Conservation (phyloP, 805 yeast genomes). For the Groenewaldozyma tartarivorans region DNA sequence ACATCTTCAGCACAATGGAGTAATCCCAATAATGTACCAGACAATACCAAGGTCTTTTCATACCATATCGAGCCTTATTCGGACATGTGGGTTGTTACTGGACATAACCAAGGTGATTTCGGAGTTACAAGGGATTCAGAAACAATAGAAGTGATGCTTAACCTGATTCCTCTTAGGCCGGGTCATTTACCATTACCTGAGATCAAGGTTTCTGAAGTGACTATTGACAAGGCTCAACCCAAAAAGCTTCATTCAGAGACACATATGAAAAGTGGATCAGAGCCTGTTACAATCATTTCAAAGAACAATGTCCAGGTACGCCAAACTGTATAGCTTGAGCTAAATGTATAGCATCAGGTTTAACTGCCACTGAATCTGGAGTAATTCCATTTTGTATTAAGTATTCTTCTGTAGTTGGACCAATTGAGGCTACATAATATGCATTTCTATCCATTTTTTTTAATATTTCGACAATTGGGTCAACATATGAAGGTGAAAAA, state of each 20-base stretch:
- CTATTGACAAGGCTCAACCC: too few species aligned
- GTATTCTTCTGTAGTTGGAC: conserved; percentile 77
- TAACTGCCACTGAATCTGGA: conserved; percentile 56
- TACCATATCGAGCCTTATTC: conserved; percentile 41
- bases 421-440: conserved; percentile 66
- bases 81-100: conserved; percentile 78
- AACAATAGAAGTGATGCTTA: conserved; percentile 30
- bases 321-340: conserved; percentile 39
- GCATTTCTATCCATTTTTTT: conserved; percentile 14
- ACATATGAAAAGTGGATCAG: too few species aligned
- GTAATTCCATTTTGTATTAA: conserved; percentile 41
- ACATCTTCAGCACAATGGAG: conserved; percentile 40
- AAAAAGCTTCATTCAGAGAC: too few species aligned
- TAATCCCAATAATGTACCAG: conserved; percentile 6
- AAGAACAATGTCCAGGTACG: too few species aligned
- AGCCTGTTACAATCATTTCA: too few species aligned
- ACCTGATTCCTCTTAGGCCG: conserved; percentile 62
- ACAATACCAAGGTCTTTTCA: conserved; percentile 28
- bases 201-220: too few species aligned
- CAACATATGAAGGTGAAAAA: conserved; percentile 87
- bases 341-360: conserved; percentile 62
- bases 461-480: conserved; percentile 44
- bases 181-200: conserved; percentile 67
- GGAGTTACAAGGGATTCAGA: conserved; percentile 12
- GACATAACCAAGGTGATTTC: conserved; percentile 50